These are phyloP conservation scores for Wallacemonas sp. DNA, from an alignment of 208 protist genomes.

Conservation along the genomic window DNA sequence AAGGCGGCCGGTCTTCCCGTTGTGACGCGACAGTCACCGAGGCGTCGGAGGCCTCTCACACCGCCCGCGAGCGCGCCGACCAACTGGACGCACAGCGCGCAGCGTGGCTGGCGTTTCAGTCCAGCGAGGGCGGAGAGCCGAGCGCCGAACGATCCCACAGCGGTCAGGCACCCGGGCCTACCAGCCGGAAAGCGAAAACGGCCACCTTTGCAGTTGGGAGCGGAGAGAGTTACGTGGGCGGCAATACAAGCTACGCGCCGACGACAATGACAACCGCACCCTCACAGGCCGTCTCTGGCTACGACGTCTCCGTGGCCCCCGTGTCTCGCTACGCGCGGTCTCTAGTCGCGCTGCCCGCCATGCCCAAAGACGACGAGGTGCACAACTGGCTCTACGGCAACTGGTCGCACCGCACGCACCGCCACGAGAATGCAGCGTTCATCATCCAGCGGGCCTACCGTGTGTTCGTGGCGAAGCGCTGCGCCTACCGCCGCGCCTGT, in stretches of 20 bases:
- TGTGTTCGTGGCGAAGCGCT: conserved; percentile 42
- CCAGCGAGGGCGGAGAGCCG: background rate
- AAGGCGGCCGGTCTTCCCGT: background rate
- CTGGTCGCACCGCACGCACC: conserved; percentile 74
- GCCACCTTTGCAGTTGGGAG: no score
- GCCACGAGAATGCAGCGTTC: conserved; percentile 83
- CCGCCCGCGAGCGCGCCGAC: no score
- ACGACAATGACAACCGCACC: no score
- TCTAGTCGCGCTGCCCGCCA: background rate
- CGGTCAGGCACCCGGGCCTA: no score
- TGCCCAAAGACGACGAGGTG: conserved; percentile 16
- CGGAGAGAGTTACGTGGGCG: no score
- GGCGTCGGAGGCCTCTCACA: background rate
- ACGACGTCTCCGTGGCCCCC: background rate
- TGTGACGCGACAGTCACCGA: background rate
- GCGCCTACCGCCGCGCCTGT: conserved; percentile 38
- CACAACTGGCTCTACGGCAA: conserved; percentile 65
- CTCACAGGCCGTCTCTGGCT: no score
- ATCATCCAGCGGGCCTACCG: conserved; percentile 81
- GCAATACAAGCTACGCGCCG: no score
- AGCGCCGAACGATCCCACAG: no score
- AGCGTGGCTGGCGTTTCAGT: conserved; percentile 1
- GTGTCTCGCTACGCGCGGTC: background rate
- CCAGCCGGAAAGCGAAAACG: no score
- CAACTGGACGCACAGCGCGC: background rate